A percentile compares a stretch with the other conserved stretches of the same genome.
Conservation (phyloP, 805 yeast species). For the Ogataea trehalophila region DNA sequence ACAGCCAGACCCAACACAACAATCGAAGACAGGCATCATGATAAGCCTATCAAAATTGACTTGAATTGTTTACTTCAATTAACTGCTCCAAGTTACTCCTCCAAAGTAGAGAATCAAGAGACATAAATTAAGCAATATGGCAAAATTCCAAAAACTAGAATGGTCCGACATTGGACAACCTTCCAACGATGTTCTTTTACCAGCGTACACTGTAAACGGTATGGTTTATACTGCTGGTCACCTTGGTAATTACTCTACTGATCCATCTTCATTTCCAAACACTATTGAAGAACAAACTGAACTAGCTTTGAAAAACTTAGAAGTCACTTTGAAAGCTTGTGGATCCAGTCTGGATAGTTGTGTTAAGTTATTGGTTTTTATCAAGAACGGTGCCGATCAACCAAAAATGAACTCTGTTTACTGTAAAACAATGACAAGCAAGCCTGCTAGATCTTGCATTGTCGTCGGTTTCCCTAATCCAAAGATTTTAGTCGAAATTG, state of each 20-base stretch:
- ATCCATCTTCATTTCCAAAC: slow-evolving; percentile 32
- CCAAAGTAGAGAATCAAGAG: too few species aligned
- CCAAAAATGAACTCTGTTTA: slow-evolving; percentile 42
- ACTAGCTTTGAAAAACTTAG: slow-evolving; percentile 39
- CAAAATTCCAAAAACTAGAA: neutral
- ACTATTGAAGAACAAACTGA: slow-evolving; percentile 42
- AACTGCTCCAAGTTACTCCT: too few species aligned
- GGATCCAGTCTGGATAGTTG: slow-evolving; percentile 44
- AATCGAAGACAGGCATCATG: too few species aligned
- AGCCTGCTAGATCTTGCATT: slow-evolving; percentile 52
- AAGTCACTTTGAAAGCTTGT: slow-evolving; percentile 36
- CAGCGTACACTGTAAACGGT: slow-evolving; percentile 2
- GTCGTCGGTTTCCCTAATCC: slow-evolving; percentile 48
- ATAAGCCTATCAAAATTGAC: too few species aligned
- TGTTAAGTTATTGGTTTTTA: slow-evolving; percentile 46
- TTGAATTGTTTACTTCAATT: too few species aligned
- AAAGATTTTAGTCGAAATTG: slow-evolving; percentile 46
- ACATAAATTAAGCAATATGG: too few species aligned
- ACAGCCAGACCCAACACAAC: too few species aligned
- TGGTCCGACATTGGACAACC: slow-evolving; percentile 1
- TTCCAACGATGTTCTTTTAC: neutral
- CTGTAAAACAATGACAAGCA: slow-evolving; percentile 38
- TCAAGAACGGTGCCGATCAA: slow-evolving; percentile 39
- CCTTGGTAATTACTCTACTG: slow-evolving; percentile 28
- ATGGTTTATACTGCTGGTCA: slow-evolving; percentile 27